Conservation (phyloP, 345 rosid species). For the Geranium rotundifolium region DNA sequence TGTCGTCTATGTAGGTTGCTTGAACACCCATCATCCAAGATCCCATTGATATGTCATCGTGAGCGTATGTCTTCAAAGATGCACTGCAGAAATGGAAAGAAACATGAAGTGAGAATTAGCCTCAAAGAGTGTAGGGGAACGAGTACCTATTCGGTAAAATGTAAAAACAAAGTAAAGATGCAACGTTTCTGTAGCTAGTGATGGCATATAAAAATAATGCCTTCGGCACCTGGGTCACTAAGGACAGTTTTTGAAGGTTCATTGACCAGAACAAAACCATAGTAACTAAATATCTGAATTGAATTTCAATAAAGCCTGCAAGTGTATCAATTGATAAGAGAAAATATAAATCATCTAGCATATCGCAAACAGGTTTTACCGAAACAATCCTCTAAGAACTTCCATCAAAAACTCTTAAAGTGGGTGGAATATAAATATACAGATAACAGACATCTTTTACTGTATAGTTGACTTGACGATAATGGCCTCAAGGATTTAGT, state of each 20-base stretch:
- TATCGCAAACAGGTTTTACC: no score
- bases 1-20: conserved; percentile 84
- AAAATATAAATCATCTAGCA: no score
- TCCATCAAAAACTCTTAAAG: no score
- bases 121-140: background rate
- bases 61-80: conserved; percentile 73
- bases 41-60: conserved; percentile 75
- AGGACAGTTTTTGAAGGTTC: background rate
- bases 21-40: conserved; percentile 98
- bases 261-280: background rate
- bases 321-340: no score
- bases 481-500: no score
- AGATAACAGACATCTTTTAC: no score
- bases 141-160: background rate
- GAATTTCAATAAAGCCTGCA: background rate
- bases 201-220: background rate
- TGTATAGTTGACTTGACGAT: no score
- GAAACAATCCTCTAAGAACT: no score
- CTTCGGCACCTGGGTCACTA: background rate
- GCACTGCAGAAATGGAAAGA: conserved; percentile 42
- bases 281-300: background rate
- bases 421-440: no score
- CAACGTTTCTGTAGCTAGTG: background rate
- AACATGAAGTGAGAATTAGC: background rate
- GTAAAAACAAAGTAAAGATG: background rate